Conservation (phyloP, 1,139 yeast genomes). For the Kluyveromyces sp. region DNA sequence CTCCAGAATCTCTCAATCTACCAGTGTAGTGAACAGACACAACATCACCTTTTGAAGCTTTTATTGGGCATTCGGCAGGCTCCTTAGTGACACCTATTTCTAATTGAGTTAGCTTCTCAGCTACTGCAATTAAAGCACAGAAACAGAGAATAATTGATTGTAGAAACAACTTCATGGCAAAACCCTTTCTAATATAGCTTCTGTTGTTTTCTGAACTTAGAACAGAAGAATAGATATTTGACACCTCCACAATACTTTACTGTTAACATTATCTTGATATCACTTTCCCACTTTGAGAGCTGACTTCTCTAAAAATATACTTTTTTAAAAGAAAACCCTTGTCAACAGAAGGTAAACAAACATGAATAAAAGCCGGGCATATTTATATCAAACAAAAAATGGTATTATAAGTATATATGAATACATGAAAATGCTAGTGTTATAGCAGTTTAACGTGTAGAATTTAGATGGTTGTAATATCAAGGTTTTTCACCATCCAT, state of each 20-base stretch:
- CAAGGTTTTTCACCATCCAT: conserved; percentile 29
- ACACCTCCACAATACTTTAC: no score
- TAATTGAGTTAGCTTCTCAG: conserved; percentile 21
- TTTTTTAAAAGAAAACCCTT: no score
- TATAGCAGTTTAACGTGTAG: no score
- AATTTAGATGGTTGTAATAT: conserved; percentile 1
- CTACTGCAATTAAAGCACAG: conserved; percentile 11
- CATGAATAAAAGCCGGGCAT: no score
- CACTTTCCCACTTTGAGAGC: no score
- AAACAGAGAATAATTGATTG: conserved; percentile 2
- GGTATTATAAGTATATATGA: not conserved
- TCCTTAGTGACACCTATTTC: conserved; percentile 38
- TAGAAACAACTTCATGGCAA: conserved; percentile 1
- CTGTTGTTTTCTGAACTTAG: not conserved
- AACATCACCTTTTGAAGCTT: conserved; percentile 54
- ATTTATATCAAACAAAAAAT: no score
- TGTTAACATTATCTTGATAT: no score
- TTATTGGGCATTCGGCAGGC: conserved; percentile 46
- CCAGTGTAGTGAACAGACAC: conserved; percentile 76
- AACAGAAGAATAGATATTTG: not conserved
- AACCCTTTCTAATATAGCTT: not conserved
- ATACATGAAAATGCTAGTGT: not conserved
- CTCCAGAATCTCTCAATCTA: conserved; percentile 49
- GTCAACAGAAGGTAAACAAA: no score
- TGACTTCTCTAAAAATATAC: no score